phyloP scores from a whole-genome alignment of 1,284 basidiomycete species.

The Malassezia furfur region DNA sequence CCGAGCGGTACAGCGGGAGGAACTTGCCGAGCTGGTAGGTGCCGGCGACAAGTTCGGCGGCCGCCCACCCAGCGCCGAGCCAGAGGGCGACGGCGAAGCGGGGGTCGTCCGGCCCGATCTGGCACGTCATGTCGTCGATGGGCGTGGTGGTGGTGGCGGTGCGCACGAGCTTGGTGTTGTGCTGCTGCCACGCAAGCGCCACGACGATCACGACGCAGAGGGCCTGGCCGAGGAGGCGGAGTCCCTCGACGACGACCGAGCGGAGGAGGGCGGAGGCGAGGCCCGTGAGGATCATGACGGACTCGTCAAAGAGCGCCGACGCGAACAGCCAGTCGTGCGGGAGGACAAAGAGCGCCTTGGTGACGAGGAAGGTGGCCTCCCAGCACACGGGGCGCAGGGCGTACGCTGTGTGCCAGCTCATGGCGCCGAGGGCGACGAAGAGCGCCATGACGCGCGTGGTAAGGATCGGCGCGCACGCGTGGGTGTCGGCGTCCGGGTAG shows the following conservation, averaged over 20 bases:
- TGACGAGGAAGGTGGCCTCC: constrained; percentile 1
- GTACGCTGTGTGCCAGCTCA: constrained; percentile 14
- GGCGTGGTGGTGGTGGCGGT: too few species aligned
- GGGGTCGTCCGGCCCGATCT: constrained; percentile 13
- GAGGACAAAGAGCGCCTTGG: neutral
- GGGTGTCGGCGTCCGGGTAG: constrained; percentile 3
- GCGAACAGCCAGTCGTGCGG: neutral
- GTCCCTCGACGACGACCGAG: constrained; percentile 11
- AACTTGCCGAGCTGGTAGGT: constrained; percentile 15
- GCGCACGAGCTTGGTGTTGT: neutral
- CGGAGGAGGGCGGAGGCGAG: constrained; percentile 6
- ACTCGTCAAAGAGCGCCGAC: neutral
- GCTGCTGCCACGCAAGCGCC: constrained; percentile 7
- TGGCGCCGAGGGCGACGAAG: neutral
- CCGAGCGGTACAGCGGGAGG: constrained; percentile 11
- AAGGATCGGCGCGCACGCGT: neutral
- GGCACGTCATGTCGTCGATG: neutral
- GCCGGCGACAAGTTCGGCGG: constrained; percentile 11
- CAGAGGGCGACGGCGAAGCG: constrained; percentile 15
- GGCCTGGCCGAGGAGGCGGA: constrained; percentile 9
- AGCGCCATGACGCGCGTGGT: neutral
- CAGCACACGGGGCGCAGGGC: constrained; percentile 13
- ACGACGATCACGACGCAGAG: constrained; percentile 8
- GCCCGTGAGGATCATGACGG: neutral
- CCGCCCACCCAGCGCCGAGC: constrained; percentile 15